phyloP scores from a whole-genome alignment of 768 basidiomycete genomes.

The Amanita inopinata region DNA sequence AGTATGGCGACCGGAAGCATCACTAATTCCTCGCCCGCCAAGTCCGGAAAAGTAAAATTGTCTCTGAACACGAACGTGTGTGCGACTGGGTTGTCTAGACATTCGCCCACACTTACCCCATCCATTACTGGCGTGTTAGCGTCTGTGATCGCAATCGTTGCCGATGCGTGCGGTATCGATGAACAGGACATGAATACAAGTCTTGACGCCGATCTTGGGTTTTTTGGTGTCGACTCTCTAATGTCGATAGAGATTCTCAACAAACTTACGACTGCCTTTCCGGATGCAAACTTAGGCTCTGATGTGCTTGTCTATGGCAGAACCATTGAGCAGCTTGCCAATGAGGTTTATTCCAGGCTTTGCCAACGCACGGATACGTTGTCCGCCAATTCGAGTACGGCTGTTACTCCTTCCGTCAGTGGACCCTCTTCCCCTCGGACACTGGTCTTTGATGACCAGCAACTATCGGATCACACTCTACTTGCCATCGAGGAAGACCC shows the following conservation, averaged over 20 bases:
- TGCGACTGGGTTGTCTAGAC: too few relatives aligned
- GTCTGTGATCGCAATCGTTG: conserved; percentile 27
- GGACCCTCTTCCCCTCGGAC: conserved; percentile 14
- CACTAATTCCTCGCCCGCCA: not conserved
- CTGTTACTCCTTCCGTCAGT: conserved; percentile 13
- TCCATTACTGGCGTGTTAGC: conserved; percentile 15
- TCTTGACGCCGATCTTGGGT: conserved; percentile 35
- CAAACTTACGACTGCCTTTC: conserved; percentile 27
- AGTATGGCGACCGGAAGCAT: not conserved
- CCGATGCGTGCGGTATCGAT: conserved; percentile 32
- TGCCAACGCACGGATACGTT: conserved; percentile 10
- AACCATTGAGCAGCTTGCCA: conserved; percentile 26
- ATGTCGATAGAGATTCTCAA: conserved; percentile 47
- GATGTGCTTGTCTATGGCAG: conserved; percentile 24
- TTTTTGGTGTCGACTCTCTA: conserved; percentile 56
- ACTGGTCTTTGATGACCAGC: conserved; percentile 1
- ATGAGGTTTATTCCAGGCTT: not conserved
- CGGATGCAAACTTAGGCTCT: conserved; percentile 19
- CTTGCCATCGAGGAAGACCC: not conserved
- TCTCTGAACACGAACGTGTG: not conserved
- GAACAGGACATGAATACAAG: conserved; percentile 21
- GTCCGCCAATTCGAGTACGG: conserved; percentile 10
- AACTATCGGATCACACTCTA: not conserved
- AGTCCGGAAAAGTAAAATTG: not conserved
- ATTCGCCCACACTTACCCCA: too few relatives aligned